Base-by-base conservation (phyloP, 129 eudicot species). In the Gnaphalium uliginosum region DNA sequence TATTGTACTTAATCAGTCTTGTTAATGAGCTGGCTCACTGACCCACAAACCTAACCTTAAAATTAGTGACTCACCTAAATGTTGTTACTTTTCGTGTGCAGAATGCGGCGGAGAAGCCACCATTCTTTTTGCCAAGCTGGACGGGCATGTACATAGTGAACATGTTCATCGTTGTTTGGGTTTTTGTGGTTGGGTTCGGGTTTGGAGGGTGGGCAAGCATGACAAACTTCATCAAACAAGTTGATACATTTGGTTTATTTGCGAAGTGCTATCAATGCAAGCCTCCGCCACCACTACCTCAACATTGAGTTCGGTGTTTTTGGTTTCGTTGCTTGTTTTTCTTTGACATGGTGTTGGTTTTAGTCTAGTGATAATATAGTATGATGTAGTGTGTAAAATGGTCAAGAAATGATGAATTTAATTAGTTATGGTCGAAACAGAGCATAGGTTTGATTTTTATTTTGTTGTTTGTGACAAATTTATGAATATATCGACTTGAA, bases 141-240 rank as follows among this genome's bases (percentile, higher is more conserved):
- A 79, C 88, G 0, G 90, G 79, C 17, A 79, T 87, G 87, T 90
- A 87, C 81, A 75, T 75, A 17, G 58, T 87, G 77, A 89, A 89
- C 82, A 62, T 78, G 18, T 90, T 90, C 51, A 76, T 90, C 0
- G 92, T 90, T 13, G 81, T 77, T 24, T 90, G 96, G 92, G 88
- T 87, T 7, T 37, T 85, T 4, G 81, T 89, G 18, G 78, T 89
- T 21, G 96, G 96, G 33, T 89, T 89, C 69, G 90, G 96, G 32
- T 87, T 89, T 30, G 92, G 96, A 73, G 96, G 96, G 41, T 89
- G 96, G 95, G 96, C 96, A 27, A 89, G 96, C 69, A 88, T 88
- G 90, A 76, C 76, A 8, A 89, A 87, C 75, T 87, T 89, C 83
- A 85, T 89, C 63, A 85, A 71, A n/a, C 92, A 89, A 77, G 92